These are phyloP conservation scores for Salix suchowensis DNA, from an alignment of 345 rosid species.

Conservation along the genomic window DNA sequence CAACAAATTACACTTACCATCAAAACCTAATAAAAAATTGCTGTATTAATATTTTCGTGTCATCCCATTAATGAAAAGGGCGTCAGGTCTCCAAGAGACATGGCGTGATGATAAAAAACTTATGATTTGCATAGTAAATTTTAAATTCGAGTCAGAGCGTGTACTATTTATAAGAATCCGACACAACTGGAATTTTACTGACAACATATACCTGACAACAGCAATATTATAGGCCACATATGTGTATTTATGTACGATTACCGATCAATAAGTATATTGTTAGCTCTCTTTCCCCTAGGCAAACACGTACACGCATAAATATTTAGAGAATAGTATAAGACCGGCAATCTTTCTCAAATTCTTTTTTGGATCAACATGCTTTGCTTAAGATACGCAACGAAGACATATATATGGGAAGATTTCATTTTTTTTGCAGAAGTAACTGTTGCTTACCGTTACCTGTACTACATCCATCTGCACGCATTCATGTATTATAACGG, in stretches of 20 bases:
- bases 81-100: no score
- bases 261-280: no score
- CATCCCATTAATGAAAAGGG: no score
- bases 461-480: background rate
- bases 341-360: background rate
- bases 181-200: no score
- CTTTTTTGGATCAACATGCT: background rate
- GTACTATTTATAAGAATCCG: no score
- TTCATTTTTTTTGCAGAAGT: background rate
- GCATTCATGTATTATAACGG: background rate
- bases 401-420: background rate
- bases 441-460: background rate
- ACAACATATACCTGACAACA: no score
- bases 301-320: background rate
- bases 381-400: background rate
- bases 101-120: no score
- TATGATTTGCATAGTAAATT: no score
- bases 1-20: no score
- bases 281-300: background rate
- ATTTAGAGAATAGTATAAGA: background rate
- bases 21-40: background rate
- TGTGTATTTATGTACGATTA: no score
- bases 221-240: no score
- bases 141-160: rapidly evolving
- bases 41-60: no score